Base-by-base conservation (phyloP, 371 early-diverging fungal genomes). In the Vittaforma corneae region DNA sequence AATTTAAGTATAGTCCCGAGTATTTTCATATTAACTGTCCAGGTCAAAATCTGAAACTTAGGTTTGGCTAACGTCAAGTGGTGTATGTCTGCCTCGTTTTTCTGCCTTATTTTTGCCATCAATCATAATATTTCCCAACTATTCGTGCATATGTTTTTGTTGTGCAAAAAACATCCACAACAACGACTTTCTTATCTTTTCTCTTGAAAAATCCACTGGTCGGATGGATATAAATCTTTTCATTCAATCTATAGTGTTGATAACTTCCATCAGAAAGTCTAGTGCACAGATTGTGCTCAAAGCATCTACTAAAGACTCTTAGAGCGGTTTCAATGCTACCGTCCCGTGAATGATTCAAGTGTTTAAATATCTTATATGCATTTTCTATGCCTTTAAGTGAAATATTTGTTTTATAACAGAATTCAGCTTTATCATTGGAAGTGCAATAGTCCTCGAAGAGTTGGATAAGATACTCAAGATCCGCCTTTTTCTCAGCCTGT, bases 171-270 rank as follows among this genome's bases (percentile, higher is more conserved):
- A 65, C 35, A 57, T 72, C 68, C 9, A 72, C 70, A 69, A 62
- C 58, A 20, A 72, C 73, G 50, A 76, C 60, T 20, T 68, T 65
- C 53, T 67, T 61, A 28, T 59, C 52, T 26, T 61, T 65, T 38
- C 46, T 69, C 34, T 65, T 76, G 50, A 68, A 75, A 60, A 68
- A 75, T 11, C 20, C 6, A 42, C 67, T 67, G 20, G 47, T 38
- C 24, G 75, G 75, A 70, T 75, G 75, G 30, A 72, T 68, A 56
- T 32, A 70, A 18, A 76, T 47, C 20, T 46, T 57, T 4, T 24
- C n/a, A 20, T 35, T 59, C 3, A 24, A 54, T 46, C 16, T 50
- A 16, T 51, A 11, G 32, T 44, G 34, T 30, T 14, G 57, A 61
- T 72, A 76, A 22, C 48, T 38, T 3, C 76, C 76, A 68, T 76